These are phyloP conservation scores for Kwoniella mangroviensis DNA, from an alignment of 768 basidiomycete species.

Conservation along the genomic window DNA sequence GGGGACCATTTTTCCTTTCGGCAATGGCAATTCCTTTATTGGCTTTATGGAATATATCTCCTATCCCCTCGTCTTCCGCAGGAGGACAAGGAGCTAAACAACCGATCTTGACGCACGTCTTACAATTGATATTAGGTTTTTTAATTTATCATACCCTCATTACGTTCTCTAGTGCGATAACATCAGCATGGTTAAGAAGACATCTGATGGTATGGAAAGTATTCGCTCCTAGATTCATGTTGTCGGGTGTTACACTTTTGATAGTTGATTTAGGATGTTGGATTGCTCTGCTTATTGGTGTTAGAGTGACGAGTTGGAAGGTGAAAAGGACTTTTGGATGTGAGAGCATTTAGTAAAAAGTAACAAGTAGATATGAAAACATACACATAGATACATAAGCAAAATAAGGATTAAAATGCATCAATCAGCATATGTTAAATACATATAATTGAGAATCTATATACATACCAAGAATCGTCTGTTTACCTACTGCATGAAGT, in stretches of 20 bases:
- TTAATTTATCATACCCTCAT: conserved; percentile 72
- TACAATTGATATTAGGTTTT: conserved; percentile 64
- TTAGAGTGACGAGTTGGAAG: conserved; percentile 52
- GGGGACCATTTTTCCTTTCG: conserved; percentile 72
- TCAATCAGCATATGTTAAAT: conserved; percentile 11
- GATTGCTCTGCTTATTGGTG: conserved; percentile 67
- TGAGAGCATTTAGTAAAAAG: conserved; percentile 38
- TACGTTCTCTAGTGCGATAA: conserved; percentile 71
- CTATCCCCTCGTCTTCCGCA: conserved; percentile 56
- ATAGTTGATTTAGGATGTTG: conserved; percentile 73
- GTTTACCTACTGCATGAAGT: too few species aligned
- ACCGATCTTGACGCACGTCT: conserved; percentile 53
- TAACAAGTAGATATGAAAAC: too few species aligned
- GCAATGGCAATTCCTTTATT: conserved; percentile 73
- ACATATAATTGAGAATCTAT: background rate
- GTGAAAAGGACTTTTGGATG: conserved; percentile 55
- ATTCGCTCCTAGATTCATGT: conserved; percentile 93
- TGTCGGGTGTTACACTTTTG: conserved; percentile 69
- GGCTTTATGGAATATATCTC: conserved; percentile 81
- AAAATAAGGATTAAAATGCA: background rate
- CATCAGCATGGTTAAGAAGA: conserved; percentile 74
- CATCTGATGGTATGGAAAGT: conserved; percentile 99
- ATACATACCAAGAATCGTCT: too few species aligned
- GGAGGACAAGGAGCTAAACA: conserved; percentile 26
- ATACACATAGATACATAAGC: conserved; percentile 7